A percentile compares a stretch with the other conserved stretches of the same genome.
Conservation (phyloP, 108 stramenopile genomes). For the Bacterosira constricta region DNA sequence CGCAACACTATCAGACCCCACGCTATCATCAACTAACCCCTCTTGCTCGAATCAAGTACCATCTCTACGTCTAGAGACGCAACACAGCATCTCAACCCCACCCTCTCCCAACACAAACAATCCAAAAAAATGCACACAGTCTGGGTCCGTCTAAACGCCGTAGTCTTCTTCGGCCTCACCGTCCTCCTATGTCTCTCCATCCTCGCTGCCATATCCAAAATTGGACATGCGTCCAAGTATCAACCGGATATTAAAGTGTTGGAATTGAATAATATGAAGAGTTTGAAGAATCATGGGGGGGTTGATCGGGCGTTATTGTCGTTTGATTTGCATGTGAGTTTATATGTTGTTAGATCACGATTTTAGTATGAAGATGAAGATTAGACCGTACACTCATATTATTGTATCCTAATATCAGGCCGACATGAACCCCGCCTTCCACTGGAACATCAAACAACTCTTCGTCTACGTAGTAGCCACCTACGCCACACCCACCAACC, state of each 20-base stretch:
- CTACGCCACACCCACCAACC: constrained; percentile 82
- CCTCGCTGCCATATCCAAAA: constrained; percentile 84
- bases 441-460: constrained; percentile 98
- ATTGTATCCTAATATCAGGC: constrained; percentile 3
- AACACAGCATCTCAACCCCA: too few species aligned
- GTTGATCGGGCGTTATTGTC: constrained; percentile 92
- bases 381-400: neutral
- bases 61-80: too few species aligned
- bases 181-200: constrained; percentile 91
- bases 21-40: too few species aligned
- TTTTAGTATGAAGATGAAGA: too few species aligned
- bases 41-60: too few species aligned
- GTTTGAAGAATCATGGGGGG: constrained; percentile 89
- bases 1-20: too few species aligned
- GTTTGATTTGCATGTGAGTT: constrained; percentile 88
- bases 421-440: constrained; percentile 95
- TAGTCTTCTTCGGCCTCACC: constrained; percentile 97
- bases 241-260: constrained; percentile 74
- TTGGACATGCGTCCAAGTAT: constrained; percentile 62
- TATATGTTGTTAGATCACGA: neutral
- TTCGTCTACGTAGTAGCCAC: constrained; percentile 93
- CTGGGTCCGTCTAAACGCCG: constrained; percentile 98
- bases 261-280: constrained; percentile 74
- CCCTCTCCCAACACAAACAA: too few species aligned
- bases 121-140: constrained; percentile 86